These are phyloP conservation scores for Oidium heveae DNA, from an alignment of 2,329 filamentous ascomycete genomes.

Conservation along the genomic window DNA sequence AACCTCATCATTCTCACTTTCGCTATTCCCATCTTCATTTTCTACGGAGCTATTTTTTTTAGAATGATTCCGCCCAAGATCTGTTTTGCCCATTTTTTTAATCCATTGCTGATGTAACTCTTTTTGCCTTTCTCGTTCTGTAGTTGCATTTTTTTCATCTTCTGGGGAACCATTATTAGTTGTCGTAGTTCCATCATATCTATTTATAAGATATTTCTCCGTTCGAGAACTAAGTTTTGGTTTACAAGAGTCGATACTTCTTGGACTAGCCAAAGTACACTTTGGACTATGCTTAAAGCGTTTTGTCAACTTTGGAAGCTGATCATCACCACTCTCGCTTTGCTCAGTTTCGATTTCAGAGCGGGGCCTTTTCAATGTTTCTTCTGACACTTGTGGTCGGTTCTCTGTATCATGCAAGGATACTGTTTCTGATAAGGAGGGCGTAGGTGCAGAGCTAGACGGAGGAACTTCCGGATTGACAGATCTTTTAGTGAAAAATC, in stretches of 20 bases:
- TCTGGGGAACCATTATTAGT: slow-evolving; percentile 14
- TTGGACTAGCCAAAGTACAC: background rate
- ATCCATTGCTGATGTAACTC: slow-evolving; percentile 66
- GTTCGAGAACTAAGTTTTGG: slow-evolving; percentile 17
- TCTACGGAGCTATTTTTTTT: slow-evolving; percentile 26
- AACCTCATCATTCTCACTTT: slow-evolving; percentile 31
- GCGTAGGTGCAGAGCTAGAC: no score
- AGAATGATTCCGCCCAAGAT: slow-evolving; percentile 29
- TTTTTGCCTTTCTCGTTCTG: slow-evolving; percentile 32
- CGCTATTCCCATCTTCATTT: slow-evolving; percentile 22
- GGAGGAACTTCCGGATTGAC: background rate
- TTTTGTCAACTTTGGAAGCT: background rate
- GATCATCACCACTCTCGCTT: no score
- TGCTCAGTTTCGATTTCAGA: no score
- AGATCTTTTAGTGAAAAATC: background rate
- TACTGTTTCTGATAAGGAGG: no score
- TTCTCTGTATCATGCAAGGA: no score
- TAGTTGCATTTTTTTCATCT: slow-evolving; percentile 23
- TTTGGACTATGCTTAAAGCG: background rate
- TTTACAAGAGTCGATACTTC: background rate
- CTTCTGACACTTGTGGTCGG: no score
- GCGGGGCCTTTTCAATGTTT: no score
- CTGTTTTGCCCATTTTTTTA: slow-evolving; percentile 57
- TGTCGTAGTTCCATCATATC: slow-evolving; percentile 12
- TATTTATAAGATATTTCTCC: slow-evolving; percentile 26